Percentiles rank a stretch among this genome's conserved stretches.
Evolutionary conservation across 257 asterid species (phyloP).

Genomic region (Nicotiana obtusifolia): DNA sequence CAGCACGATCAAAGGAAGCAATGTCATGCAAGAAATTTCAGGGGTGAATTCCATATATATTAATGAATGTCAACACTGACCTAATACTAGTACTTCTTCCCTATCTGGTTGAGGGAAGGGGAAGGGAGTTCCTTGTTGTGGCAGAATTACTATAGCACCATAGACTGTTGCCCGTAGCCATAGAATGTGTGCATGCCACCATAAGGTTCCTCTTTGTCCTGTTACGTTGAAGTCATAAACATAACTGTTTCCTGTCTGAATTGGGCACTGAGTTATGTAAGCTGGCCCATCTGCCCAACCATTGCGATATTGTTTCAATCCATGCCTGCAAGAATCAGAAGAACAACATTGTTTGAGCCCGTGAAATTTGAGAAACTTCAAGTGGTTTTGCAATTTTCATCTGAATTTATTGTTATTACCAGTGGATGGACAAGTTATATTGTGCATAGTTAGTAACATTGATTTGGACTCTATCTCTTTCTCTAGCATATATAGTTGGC

Average conservation of each 20-base stretch:
- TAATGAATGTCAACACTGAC: slow-evolving; percentile 14
- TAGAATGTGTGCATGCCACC: slow-evolving; percentile 77
- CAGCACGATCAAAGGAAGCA: neutral
- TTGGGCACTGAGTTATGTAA: slow-evolving; percentile 63
- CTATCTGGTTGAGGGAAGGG: slow-evolving; percentile 47
- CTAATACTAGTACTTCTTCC: slow-evolving; percentile 47
- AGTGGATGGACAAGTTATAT: slow-evolving; percentile 61
- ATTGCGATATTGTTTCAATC: slow-evolving; percentile 52
- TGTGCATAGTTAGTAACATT: slow-evolving; percentile 55
- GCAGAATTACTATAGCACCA: slow-evolving; percentile 49
- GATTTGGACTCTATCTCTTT: slow-evolving; percentile 50
- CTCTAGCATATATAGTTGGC: slow-evolving; percentile 51
- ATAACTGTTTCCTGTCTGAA: slow-evolving; percentile 42
- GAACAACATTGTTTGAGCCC: neutral
- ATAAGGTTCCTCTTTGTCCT: slow-evolving; percentile 61
- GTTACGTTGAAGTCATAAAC: slow-evolving; percentile 56
- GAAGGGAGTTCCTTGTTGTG: slow-evolving; percentile 41
- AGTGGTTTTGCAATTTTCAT: neutral
- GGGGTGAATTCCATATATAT: neutral
- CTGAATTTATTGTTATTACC: slow-evolving; percentile 21
- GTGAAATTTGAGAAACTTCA: neutral
- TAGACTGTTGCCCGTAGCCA: slow-evolving; percentile 66
- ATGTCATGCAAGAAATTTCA: neutral
- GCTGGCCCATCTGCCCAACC: slow-evolving; percentile 77
- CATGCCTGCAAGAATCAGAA: slow-evolving; percentile 36